Evolutionary conservation across 2,329 filamentous ascomycete genomes (phyloP), one percentile per base, ranked within the genome.

Genomic region (Fusarium sp.): DNA sequence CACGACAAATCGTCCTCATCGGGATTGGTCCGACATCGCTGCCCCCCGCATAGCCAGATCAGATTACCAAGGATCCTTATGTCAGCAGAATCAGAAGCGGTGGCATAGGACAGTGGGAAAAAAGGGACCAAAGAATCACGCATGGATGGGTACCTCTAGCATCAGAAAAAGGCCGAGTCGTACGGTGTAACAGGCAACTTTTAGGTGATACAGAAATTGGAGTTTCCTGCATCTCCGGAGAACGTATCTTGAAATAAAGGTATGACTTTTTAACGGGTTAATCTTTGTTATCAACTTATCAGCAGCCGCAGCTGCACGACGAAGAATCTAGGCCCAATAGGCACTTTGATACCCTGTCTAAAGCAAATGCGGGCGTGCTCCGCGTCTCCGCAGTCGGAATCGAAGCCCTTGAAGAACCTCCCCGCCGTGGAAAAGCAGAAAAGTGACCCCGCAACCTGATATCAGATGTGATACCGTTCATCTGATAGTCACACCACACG

Each of bases 341-440:
- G 58, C 19, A 19, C 19, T 19, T 67, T 61, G 53, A 61, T 43
- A 25, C 48, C 29, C 13, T n/a, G 12, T 6, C 31, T n/a, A 40
- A 28, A 41, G 54, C 58, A 58, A 55, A 40, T 40, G 38, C 38
- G 38, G 53, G 65, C 60, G 43, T 46, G 36, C 65, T 70, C 69
- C 65, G 67, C 67, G 64, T 53, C 69, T 71, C 69, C 69, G 69
- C 65, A 66, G 65, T 71, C 69, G 69, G 69, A 69, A 71, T 61
- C 53, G 66, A 53, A 28, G 39, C 53, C 24, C 15, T 43, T 62
- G 67, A 67, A 56, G 31, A 39, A 31, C 31, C 43, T 19, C 45
- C 58, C 43, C 49, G 54, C 67, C 59, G 67, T 69, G 67, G 65
- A 71, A 71, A 70, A 69, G 60, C 52, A 67, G 44, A 70, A 63